Evolutionary conservation across 768 basidiomycete genomes (phyloP), one percentile per base, ranked within the genome.

Genomic region (Lentinula raphanica): DNA sequence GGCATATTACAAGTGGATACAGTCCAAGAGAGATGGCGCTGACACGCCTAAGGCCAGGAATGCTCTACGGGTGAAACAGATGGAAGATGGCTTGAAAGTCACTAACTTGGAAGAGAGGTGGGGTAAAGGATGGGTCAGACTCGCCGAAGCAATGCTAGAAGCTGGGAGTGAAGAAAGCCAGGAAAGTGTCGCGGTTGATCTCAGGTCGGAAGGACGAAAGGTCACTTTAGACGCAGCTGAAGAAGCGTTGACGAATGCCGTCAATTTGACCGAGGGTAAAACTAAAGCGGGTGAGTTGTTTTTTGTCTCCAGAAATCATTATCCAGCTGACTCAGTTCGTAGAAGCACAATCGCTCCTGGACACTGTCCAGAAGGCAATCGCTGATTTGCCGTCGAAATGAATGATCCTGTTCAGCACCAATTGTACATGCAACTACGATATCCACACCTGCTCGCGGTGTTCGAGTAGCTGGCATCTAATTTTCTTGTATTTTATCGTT

Each of bases 261-360:
- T 57, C 15, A 27, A n/a, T 21, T 32, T 57, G 9, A 36, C 45
- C 15, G 56, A 57, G 36, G 56, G 56, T 8, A 57, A 57, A 23
- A 13, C 27, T 38, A 57, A 57, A 38, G 25, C 32, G n/a, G 56
- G 56, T 57, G 11, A 35, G 56, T 35, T 25, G 31, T 7, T 44
- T 36, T 5, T 5, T 23, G 11, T 28, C 29, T 39, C 23, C 31
- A 21, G n/a, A 23, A 15, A 12, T 19, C 13, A 12, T 28, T n/a
- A 27, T 35, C 1, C 28, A 17, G 23, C 25, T 56, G 13, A 44
- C 9, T 21, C n/a, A 27, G 15, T 28, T 44, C 29, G n/a, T 46
- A 57, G 56, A 57, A 27, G 56, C 56, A 35, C 45, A 57, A 28
- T 35, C 42, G 63, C 49, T 15, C 68, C 63, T 72, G 70, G 59